A percentile compares a stretch with the other conserved stretches of the same genome.
phyloP scores from a whole-genome alignment of 495 filamentous ascomycete species.

The Podospora tetraspora region DNA sequence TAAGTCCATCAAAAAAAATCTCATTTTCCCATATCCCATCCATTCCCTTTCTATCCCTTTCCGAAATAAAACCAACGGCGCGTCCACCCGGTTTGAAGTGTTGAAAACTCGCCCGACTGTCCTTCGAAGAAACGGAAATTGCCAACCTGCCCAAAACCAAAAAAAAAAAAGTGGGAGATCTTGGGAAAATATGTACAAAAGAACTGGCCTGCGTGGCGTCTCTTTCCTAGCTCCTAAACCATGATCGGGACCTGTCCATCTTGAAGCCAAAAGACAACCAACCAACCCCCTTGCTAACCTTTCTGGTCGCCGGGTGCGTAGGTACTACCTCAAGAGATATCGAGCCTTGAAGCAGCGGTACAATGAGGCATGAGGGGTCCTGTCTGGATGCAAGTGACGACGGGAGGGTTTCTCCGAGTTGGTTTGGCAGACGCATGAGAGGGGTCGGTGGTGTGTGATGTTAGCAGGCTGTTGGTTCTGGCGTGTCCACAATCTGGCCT shows the following conservation, averaged over 20 bases:
- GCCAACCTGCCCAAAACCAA: background rate
- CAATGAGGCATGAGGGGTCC: conserved; percentile 33
- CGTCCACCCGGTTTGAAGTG: background rate
- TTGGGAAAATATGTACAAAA: background rate
- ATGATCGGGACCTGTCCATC: background rate
- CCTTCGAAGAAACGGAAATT: background rate
- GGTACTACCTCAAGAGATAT: conserved; percentile 94
- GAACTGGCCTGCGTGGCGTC: background rate
- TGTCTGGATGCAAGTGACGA: background rate
- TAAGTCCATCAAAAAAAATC: conserved; percentile 44
- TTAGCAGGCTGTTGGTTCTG: background rate
- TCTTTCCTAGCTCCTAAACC: background rate
- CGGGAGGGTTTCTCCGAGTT: background rate
- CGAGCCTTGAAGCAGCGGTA: conserved; percentile 82
- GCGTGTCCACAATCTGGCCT: background rate
- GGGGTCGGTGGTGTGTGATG: background rate
- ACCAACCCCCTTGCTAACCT: conserved; percentile 10
- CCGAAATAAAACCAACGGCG: background rate
- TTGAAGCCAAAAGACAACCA: background rate
- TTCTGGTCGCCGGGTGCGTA: conserved; percentile 32
- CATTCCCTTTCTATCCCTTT: background rate
- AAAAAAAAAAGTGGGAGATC: background rate
- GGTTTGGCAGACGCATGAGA: background rate
- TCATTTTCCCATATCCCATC: background rate
- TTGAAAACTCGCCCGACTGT: background rate